Percentiles rank a stretch among this genome's conserved stretches.
Conservation (phyloP, 169 alveolate genomes). For the Perkinsus chesapeaki region DNA sequence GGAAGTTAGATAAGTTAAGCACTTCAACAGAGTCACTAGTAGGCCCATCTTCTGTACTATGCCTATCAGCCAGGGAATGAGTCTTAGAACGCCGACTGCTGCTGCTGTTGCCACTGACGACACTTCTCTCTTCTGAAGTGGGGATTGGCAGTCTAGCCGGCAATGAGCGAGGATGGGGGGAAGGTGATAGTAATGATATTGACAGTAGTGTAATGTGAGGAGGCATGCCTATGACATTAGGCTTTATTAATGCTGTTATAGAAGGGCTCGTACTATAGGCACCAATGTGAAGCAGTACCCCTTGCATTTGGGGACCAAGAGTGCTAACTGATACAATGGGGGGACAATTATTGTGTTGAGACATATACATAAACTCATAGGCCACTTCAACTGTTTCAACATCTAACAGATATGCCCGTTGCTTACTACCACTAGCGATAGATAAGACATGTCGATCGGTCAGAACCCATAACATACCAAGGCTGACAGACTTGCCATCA, state of each 20-base stretch:
- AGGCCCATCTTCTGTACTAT: neutral
- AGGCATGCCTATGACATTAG: neutral
- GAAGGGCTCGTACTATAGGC: neutral
- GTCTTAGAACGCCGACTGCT: neutral
- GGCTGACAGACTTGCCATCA: neutral
- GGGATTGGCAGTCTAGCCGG: neutral
- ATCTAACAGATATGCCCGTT: neutral
- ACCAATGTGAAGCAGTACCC: neutral
- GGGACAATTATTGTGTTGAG: neutral
- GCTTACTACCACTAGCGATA: neutral
- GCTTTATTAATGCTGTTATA: neutral
- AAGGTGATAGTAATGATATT: too few relatives aligned
- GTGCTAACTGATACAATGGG: neutral
- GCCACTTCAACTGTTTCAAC: neutral
- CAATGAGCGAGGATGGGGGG: too few relatives aligned
- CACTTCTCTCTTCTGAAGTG: neutral
- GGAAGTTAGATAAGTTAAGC: neutral
- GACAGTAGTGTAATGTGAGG: neutral
- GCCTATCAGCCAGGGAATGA: neutral
- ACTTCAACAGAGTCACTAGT: neutral
- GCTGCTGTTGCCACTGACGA: neutral
- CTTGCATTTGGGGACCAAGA: neutral
- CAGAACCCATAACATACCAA: neutral
- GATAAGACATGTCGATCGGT: neutral
- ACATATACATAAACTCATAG: neutral